A percentile compares a stretch with the other conserved stretches of the same genome.
phyloP scores from a whole-genome alignment of 108 stramenopile genomes.

The Bacterosira constricta region DNA sequence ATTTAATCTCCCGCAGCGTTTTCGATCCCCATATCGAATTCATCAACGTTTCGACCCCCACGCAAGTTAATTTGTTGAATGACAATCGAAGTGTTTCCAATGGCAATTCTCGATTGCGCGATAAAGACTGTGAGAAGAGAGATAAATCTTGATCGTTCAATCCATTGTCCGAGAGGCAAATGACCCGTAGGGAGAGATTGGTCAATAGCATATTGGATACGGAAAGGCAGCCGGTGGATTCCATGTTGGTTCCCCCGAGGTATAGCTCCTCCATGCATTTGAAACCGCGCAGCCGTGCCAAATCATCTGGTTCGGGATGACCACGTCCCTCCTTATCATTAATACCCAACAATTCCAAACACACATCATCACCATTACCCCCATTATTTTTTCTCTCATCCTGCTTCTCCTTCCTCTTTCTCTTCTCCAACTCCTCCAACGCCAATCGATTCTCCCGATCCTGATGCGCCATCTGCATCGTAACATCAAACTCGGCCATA shows the following conservation, averaged over 20 bases:
- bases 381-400: conserved; percentile 1
- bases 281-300: conserved; percentile 25
- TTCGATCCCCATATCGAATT: conserved; percentile 86
- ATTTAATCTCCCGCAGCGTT: conserved; percentile 66
- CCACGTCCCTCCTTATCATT: conserved; percentile 8
- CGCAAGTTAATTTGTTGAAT: conserved; percentile 75
- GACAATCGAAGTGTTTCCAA: conserved; percentile 63
- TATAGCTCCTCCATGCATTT: conserved; percentile 65
- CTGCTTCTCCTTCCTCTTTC: neutral
- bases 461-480: conserved; percentile 43
- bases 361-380: conserved; percentile 3
- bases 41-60: conserved; percentile 85
- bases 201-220: conserved; percentile 76
- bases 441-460: conserved; percentile 48
- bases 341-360: conserved; percentile 15
- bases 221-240: conserved; percentile 56
- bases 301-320: conserved; percentile 34
- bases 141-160: conserved; percentile 69
- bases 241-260: conserved; percentile 58
- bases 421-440: conserved; percentile 10
- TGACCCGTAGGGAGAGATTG: conserved; percentile 56
- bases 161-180: conserved; percentile 67
- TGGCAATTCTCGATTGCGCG: conserved; percentile 74
- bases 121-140: conserved; percentile 71
- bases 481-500: conserved; percentile 66